Evolutionary conservation across 2,329 filamentous ascomycete genomes (phyloP).

Genomic region (Hypoxylon sp.): DNA sequence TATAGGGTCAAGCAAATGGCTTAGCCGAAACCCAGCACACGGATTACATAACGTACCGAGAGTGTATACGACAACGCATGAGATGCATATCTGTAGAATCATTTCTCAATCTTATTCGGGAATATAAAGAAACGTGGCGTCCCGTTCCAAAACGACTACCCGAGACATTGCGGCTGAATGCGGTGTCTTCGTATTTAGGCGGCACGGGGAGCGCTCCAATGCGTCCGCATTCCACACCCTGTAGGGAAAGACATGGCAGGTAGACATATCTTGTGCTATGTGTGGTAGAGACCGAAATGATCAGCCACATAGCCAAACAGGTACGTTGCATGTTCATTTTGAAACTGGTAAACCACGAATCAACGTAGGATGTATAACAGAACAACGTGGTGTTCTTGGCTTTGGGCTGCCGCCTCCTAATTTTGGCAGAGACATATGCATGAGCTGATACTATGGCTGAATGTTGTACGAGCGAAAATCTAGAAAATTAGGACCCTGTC

Average conservation of each 20-base stretch:
- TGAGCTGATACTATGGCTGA: neutral
- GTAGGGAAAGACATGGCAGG: neutral
- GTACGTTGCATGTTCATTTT: neutral
- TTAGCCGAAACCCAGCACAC: neutral
- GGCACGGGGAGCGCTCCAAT: neutral
- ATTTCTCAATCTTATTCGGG: neutral
- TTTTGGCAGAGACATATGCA: neutral
- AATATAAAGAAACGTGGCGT: neutral
- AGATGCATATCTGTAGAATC: neutral
- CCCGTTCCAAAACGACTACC: neutral
- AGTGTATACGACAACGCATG: neutral
- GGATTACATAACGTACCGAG: too few species aligned
- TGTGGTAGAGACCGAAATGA: neutral
- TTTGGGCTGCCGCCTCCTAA: neutral
- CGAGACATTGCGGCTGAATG: neutral
- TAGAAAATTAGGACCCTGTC: too few species aligned
- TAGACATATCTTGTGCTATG: neutral
- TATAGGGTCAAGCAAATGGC: neutral
- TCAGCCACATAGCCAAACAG: neutral
- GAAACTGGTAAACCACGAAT: neutral
- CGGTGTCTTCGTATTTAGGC: neutral
- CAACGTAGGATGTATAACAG: neutral
- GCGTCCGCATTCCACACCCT: neutral
- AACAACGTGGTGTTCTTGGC: neutral
- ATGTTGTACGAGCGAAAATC: neutral